A percentile compares a stretch with the other conserved stretches of the same genome.
Conservation (phyloP, 768 basidiomycete species). For the Leccinum disarticulatum region DNA sequence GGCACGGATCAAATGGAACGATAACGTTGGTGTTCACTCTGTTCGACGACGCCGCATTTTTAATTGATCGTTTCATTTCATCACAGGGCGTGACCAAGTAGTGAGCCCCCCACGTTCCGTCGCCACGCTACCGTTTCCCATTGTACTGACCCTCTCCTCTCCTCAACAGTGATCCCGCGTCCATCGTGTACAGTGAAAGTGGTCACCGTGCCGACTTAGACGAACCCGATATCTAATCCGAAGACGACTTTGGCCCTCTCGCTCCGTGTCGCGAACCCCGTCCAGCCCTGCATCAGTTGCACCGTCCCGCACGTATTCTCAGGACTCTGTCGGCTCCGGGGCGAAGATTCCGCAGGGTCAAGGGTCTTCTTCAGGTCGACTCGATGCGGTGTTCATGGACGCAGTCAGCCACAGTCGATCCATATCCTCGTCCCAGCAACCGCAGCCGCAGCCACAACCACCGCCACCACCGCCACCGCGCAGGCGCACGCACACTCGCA, state of each 20-base stretch:
- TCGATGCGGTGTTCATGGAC: slow-evolving; percentile 31
- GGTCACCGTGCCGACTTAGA: slow-evolving; percentile 75
- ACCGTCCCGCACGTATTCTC: slow-evolving; percentile 56
- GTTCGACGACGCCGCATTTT: too few species aligned
- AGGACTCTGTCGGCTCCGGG: slow-evolving; percentile 36
- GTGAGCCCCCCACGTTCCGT: too few species aligned
- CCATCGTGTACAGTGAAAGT: slow-evolving; percentile 80
- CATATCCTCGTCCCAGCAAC: slow-evolving; percentile 20
- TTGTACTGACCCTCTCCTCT: background rate
- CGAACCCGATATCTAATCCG: slow-evolving; percentile 61
- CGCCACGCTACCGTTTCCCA: background rate
- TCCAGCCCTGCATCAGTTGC: slow-evolving; percentile 48
- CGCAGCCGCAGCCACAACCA: background rate
- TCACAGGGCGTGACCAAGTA: too few species aligned
- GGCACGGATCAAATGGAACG: slow-evolving; percentile 81
- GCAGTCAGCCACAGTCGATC: slow-evolving; percentile 29
- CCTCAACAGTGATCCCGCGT: slow-evolving; percentile 65
- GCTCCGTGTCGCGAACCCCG: slow-evolving; percentile 35
- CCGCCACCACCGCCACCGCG: background rate
- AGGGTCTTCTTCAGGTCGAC: slow-evolving; percentile 24
- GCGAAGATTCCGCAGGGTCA: slow-evolving; percentile 19
- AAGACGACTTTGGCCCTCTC: slow-evolving; percentile 53
- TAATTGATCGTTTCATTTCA: too few species aligned
- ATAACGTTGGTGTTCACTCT: slow-evolving; percentile 51
- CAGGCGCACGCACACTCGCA: slow-evolving; percentile 4